Conservation (phyloP, 2,329 filamentous ascomycete genomes). For the Phialophora expanda region DNA sequence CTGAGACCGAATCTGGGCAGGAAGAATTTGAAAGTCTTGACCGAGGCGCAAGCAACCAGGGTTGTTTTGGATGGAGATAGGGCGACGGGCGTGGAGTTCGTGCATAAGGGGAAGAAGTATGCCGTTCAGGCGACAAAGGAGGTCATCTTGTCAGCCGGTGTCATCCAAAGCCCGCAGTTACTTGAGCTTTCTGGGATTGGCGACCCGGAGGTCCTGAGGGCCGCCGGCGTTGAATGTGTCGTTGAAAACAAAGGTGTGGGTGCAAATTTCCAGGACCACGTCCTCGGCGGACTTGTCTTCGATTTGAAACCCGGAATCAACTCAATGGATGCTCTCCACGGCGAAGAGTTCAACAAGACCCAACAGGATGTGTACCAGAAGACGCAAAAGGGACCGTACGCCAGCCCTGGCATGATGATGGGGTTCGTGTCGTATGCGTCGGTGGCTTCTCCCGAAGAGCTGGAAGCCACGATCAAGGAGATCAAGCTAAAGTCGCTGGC, state of each 20-base stretch:
- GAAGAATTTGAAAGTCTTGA: slow-evolving; percentile 55
- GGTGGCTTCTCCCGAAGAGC: slow-evolving; percentile 43
- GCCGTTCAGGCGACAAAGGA: slow-evolving; percentile 51
- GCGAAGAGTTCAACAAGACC: slow-evolving; percentile 45
- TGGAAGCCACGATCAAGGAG: slow-evolving; percentile 43
- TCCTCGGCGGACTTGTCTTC: slow-evolving; percentile 35
- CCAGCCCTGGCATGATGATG: slow-evolving; percentile 44
- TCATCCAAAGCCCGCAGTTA: slow-evolving; percentile 61
- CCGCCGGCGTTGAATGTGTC: slow-evolving; percentile 49
- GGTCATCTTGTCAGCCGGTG: slow-evolving; percentile 65
- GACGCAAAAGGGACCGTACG: slow-evolving; percentile 43
- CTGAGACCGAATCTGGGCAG: slow-evolving; percentile 45
- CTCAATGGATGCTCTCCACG: slow-evolving; percentile 45
- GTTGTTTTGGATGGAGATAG: slow-evolving; percentile 38
- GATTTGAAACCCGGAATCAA: slow-evolving; percentile 41
- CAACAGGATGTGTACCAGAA: slow-evolving; percentile 43
- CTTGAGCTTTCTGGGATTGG: slow-evolving; percentile 68
- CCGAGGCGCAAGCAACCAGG: slow-evolving; percentile 51
- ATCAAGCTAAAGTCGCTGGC: slow-evolving; percentile 44
- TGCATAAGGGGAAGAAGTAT: slow-evolving; percentile 45
- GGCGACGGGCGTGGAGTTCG: slow-evolving; percentile 54
- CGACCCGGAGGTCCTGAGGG: slow-evolving; percentile 48
- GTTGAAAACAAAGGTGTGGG: slow-evolving; percentile 54
- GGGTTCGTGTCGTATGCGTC: slow-evolving; percentile 48
- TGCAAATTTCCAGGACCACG: slow-evolving; percentile 57